Evolutionary conservation across 2,329 filamentous ascomycete genomes (phyloP), one percentile per base, ranked within the genome.

Genomic region (Apiospora pterosperma): DNA sequence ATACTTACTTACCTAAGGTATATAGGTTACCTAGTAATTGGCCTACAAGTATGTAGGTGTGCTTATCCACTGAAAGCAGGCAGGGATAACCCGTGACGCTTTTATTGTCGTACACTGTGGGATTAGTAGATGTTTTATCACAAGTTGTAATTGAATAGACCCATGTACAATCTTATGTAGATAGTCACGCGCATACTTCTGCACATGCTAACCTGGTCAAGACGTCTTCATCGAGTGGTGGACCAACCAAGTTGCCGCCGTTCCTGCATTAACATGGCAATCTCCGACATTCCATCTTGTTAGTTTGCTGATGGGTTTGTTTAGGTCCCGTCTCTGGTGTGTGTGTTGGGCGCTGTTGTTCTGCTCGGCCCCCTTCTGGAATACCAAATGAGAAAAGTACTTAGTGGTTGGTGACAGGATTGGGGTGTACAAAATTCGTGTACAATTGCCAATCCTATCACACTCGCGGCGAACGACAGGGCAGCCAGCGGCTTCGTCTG

Each of bases 221-320:
- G 48, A 34, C 28, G 48, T 12, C 16, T 11, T 55, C 48, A n/a
- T 55, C 28, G 48, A 55, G 16, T 4, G 48, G 48, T 55, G 48
- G 48, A 34, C 48, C 48, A 55, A 55, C 48, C 48, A 55, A 34
- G 48, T 55, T 34, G 48, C 48, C 28, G 31, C 48, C 28, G 48
- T 55, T 55, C 48, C 48, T 55, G 48, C 48, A 55, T 55, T 34
- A 55, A 55, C 25, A 11, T 44, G 48, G 28, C 48, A 55, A 55
- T 55, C 48, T 55, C 48, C 48, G 48, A 55, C 48, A 55, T 55
- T 28, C 48, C 48, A 55, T 55, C 34, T 55, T 55, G 48, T n/a
- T 55, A 55, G 48, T 31, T 31, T 55, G 48, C 48, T 55, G 48
- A n/a, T 55, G 48, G 48, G 12, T n/a, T 55, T n/a, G n/a, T 19